phyloP scores from a whole-genome alignment of 257 asterid species.

The Petrea volubilis region DNA sequence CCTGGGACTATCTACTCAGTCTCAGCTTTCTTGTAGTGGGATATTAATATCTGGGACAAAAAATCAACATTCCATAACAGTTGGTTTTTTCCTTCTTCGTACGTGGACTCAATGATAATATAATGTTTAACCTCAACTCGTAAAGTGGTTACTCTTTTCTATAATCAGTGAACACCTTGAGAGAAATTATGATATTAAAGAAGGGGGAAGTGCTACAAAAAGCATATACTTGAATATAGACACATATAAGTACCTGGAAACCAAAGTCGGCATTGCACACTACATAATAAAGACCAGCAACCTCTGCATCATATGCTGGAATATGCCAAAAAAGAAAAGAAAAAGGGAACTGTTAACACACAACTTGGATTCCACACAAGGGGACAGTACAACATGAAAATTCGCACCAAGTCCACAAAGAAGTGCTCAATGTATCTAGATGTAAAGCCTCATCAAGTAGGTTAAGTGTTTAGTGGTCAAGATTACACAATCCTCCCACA shows the following conservation, averaged over 20 bases:
- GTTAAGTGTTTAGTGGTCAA: background rate
- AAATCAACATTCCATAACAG: background rate
- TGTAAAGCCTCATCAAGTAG: constrained; percentile 2
- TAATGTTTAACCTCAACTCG: background rate
- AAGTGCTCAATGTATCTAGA: background rate
- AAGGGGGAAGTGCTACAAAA: constrained; percentile 5
- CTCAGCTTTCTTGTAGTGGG: background rate
- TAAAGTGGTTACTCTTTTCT: background rate
- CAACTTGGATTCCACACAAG: constrained; percentile 2
- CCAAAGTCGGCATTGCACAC: constrained; percentile 66
- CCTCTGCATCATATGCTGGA: constrained; percentile 95
- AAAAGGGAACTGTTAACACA: constrained; percentile 6
- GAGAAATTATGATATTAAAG: background rate
- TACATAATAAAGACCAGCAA: constrained; percentile 92
- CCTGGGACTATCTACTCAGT: background rate
- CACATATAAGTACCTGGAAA: constrained; percentile 66
- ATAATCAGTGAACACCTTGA: background rate
- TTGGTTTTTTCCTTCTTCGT: background rate
- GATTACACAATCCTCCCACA: background rate
- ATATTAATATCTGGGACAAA: background rate
- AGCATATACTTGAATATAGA: constrained; percentile 14
- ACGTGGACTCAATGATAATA: background rate
- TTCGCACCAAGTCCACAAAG: constrained; percentile 7
- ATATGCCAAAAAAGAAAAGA: constrained; percentile 26
- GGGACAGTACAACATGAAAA: constrained; percentile 19